Evolutionary conservation across 345 rosid species (phyloP), one percentile per base, ranked within the genome.

Genomic region (Moricandia moricandioides): DNA sequence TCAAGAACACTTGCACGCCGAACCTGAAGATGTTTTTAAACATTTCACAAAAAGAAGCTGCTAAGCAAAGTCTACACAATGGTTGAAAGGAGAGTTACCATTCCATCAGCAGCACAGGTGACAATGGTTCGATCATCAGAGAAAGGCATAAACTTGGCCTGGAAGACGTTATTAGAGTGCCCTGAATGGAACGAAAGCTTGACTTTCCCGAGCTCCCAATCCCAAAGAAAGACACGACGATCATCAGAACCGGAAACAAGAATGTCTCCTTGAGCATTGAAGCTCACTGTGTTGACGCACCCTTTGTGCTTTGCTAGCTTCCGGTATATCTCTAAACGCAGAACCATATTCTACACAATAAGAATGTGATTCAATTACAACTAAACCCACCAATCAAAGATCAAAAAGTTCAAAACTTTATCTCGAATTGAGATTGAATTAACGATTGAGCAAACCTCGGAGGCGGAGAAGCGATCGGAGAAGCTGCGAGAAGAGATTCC

Each of bases 91-190:
- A 2, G 11, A 6, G 1, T 67, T 77, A 89, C 97, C 99, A 88
- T 83, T 39, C 98, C 99, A 81, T 92, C 99, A 0, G 97, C 96
- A 74, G 96, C 97, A 83, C 94, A 90, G 4, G 97, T 89, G 11
- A 95, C 93, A 72, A 92, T 84, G 79, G 87, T 89, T 9, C 84
- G 88, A 70, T 95, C 96, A 83, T 85, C 91, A 0, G 97, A 71
- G 74, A 75, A 86, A 33, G 98, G 94, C 98, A 90, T 87, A 61
- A 90, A 73, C 79, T 87, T 88, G 6, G 97, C 98, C 70, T 95
- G 97, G 64, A 95, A 95, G 9, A 89, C 93, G 77, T 95, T 95
- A 62, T 74, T 78, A 57, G 7, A 4, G 52, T 95, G 99, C 26
- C 92, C 97, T 0, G 98, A 87, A 65, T 79, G 81, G 65, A 95